Base-by-base conservation (phyloP, 2,329 filamentous ascomycete species). In the Lachnellula suecica region DNA sequence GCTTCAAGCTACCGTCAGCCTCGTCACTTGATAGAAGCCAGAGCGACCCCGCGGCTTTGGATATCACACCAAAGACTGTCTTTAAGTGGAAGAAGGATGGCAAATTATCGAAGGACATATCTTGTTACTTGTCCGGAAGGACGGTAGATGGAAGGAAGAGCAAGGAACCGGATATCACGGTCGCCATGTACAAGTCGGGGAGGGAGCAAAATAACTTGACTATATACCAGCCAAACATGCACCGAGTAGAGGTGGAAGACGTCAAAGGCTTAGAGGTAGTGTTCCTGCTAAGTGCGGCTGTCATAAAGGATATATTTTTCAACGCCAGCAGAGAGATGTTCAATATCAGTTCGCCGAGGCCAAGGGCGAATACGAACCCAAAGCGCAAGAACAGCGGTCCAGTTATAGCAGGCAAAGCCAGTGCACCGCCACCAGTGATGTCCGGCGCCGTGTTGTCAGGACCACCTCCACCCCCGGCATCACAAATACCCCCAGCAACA, bases 11-110 rank as follows among this genome's bases (percentile, higher is more conserved):
- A 49, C 94, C 94, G 0, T 95, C 89, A 11, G 75, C 79, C 1
- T 94, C 90, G 35, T 81, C 81, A 44, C 76, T 99, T 41, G 94
- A 97, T 67, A 83, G 85, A 44, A 85, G 85, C 29, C 79, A 84
- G 59, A 79, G 74, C 54, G 83, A 87, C 60, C 82, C 85, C 0
- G 57, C 76, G 65, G 63, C 59, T 46, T 77, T 70, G 57, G 73
- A 84, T 67, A 62, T 79, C 24, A 82, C 84, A 0, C 91, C 92
- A 4, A 90, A 89, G 64, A 77, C 95, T 56, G 81, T 85, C 62
- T 96, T 97, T 67, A 86, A 83, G 40, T 97, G 93, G 93, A 89
- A 90, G 69, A 87, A 87, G 63, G 93, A 97, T 69, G 87, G 91
- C 57, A 87, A 91, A 59, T 73, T 96, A 49, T 88, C 85, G 52